Base-by-base conservation (phyloP, 2,329 filamentous ascomycete species). In the Hymenoscyphus occultus region DNA sequence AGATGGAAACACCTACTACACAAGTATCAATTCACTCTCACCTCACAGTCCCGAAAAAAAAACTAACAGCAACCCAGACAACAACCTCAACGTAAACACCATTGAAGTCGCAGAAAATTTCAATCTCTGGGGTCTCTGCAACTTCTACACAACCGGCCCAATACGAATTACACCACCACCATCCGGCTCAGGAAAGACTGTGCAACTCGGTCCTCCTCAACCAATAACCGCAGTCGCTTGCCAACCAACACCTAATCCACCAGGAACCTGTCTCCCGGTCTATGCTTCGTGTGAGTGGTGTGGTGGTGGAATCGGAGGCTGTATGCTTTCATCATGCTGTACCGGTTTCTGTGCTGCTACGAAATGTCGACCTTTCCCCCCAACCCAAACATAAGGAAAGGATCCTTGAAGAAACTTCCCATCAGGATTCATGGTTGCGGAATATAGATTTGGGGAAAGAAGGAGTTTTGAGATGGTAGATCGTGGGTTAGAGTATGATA, bases 171-270 rank as follows among this genome's bases (percentile, higher is more conserved):
- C 48, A 39, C 39, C 56, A 7, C 57, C 32, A 32, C 39, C 56
- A 7, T 51, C 32, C 28, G 40, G 51, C 19, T 16, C 32, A 28
- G 48, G 61, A 35, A 14, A 39, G n/a, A 40, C 54, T 57, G 74
- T 84, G 28, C 71, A 77, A 9, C 75, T 84, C 31, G 78, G 79
- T 0, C 80, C 81, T 28, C 80, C 81, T 3, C 76, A 79, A 71
- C 77, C 78, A 3, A 76, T 84, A 61, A 72, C 72, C 5, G 74
- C 74, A 14, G 80, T 83, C 28, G 78, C 51, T 7, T 68, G 67
- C 45, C 31, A 19, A 39, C 60, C 42, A 31, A 65, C 59, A 56
- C 56, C n/a, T 35, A 74, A 68, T 82, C 81, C 72, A 68, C 74
- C 61, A 79, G 80, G 62, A 68, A 73, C 32, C 2, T 83, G 80